Conservation (phyloP, 495 filamentous ascomycete genomes). For the Penicillium arizonense region DNA sequence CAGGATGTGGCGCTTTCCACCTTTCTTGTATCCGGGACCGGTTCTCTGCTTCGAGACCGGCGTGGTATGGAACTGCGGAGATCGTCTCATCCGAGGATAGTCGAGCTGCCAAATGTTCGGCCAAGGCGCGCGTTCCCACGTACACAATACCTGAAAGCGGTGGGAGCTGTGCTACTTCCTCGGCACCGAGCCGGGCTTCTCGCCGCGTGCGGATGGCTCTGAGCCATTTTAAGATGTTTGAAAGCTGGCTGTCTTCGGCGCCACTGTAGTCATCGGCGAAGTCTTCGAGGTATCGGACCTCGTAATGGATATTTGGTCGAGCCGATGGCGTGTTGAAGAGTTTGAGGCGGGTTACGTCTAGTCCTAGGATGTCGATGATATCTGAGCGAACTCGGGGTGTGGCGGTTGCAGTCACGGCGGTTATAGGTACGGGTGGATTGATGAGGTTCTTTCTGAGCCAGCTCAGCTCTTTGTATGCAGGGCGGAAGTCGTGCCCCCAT, state of each 20-base stretch:
- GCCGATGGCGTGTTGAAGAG: conserved; percentile 78
- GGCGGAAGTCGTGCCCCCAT: conserved; percentile 98
- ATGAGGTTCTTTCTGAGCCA: conserved; percentile 77
- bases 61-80: conserved; percentile 50
- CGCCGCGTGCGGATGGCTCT: conserved; percentile 66
- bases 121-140: conserved; percentile 73
- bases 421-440: conserved; percentile 84
- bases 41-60: conserved; percentile 42
- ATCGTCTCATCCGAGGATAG: conserved; percentile 35
- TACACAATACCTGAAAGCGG: conserved; percentile 88
- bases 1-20: conserved; percentile 70
- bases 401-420: conserved; percentile 88
- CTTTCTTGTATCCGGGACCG: conserved; percentile 50
- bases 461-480: conserved; percentile 80
- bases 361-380: conserved; percentile 69
- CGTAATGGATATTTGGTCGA: conserved; percentile 86
- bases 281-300: conserved; percentile 80
- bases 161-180: conserved; percentile 49
- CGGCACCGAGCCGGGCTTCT: conserved; percentile 32
- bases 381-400: conserved; percentile 76
- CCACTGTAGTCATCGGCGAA: conserved; percentile 26
- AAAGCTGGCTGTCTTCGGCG: conserved; percentile 47
- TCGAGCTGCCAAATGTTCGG: conserved; percentile 64
- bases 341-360: conserved; percentile 61
- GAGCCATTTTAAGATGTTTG: conserved; percentile 73